phyloP scores from a whole-genome alignment of 2,329 filamentous ascomycete species.

The Pseudogymnoascus sp. region DNA sequence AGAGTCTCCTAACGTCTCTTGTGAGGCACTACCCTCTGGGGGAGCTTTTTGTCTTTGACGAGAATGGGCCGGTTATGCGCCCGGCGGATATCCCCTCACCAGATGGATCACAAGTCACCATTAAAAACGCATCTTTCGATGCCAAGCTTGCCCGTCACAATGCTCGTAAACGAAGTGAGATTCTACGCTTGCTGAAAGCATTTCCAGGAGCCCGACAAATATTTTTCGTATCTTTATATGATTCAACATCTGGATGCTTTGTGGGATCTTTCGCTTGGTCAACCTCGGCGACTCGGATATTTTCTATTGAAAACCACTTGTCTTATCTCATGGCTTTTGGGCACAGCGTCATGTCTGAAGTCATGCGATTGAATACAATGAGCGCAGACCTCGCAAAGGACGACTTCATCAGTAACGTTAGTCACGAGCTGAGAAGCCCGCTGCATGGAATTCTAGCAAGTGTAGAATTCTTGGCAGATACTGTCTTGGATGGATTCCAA shows the following conservation, averaged over 20 bases:
- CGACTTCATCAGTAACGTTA: conserved; percentile 24
- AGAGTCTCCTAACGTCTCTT: background rate
- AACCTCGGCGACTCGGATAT: conserved; percentile 17
- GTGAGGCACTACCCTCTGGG: background rate
- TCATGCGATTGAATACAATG: conserved; percentile 20
- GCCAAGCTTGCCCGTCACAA: conserved; percentile 9
- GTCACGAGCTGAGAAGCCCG: conserved; percentile 23
- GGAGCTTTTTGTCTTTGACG: background rate
- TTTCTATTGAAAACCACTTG: conserved; percentile 21
- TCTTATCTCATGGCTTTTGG: conserved; percentile 21
- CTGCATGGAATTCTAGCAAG: conserved; percentile 43
- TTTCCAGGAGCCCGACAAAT: conserved; percentile 24
- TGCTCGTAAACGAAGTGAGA: background rate
- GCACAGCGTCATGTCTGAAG: conserved; percentile 22
- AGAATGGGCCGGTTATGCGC: background rate
- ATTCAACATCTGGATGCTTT: conserved; percentile 23
- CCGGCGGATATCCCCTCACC: background rate
- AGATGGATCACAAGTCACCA: background rate
- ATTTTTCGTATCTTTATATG: conserved; percentile 25
- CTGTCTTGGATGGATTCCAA: conserved; percentile 36
- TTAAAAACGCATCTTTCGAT: background rate
- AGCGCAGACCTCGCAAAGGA: conserved; percentile 21
- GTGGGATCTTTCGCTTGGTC: conserved; percentile 25
- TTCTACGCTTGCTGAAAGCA: background rate
- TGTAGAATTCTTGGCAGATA: conserved; percentile 43